A percentile compares a stretch with the other conserved stretches of the same genome.
Conservation (phyloP, 202 grass and related monocot genomes). For the Zoysia matrella region DNA sequence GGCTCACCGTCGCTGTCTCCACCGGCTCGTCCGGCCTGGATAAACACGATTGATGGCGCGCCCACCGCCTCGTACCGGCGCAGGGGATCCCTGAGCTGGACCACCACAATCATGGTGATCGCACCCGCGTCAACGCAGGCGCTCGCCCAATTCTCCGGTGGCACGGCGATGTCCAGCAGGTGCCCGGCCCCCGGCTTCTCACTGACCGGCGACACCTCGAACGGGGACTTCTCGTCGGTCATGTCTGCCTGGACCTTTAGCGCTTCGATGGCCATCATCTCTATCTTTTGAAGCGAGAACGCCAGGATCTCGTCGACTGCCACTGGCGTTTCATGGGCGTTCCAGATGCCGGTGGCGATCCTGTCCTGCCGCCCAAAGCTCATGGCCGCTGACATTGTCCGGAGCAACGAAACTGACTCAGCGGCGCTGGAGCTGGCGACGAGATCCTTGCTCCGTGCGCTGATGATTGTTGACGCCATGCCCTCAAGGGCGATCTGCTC, state of each 20-base stretch:
- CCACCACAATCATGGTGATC: slow-evolving; percentile 58
- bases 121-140: slow-evolving; percentile 32
- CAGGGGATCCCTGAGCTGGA: slow-evolving; percentile 86
- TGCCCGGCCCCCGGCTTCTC: slow-evolving; percentile 33
- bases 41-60: slow-evolving; percentile 63
- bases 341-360: slow-evolving; percentile 85
- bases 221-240: slow-evolving; percentile 67
- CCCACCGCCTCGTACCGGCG: slow-evolving; percentile 87
- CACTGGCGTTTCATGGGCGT: slow-evolving; percentile 61
- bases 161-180: slow-evolving; percentile 60
- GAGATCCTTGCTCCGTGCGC: slow-evolving; percentile 67
- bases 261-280: slow-evolving; percentile 75
- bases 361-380: slow-evolving; percentile 63
- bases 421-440: slow-evolving; percentile 80
- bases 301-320: slow-evolving; percentile 77
- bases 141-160: slow-evolving; percentile 62
- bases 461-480: slow-evolving; percentile 89
- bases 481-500: slow-evolving; percentile 97
- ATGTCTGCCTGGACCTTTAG: slow-evolving; percentile 83
- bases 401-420: slow-evolving; percentile 61
- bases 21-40: slow-evolving; percentile 55
- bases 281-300: slow-evolving; percentile 82
- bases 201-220: slow-evolving; percentile 53
- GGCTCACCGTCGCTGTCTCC: slow-evolving; percentile 49
- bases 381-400: slow-evolving; percentile 67